Base-by-base conservation (phyloP, 441 rosid species). In the Jatropha podagrica region DNA sequence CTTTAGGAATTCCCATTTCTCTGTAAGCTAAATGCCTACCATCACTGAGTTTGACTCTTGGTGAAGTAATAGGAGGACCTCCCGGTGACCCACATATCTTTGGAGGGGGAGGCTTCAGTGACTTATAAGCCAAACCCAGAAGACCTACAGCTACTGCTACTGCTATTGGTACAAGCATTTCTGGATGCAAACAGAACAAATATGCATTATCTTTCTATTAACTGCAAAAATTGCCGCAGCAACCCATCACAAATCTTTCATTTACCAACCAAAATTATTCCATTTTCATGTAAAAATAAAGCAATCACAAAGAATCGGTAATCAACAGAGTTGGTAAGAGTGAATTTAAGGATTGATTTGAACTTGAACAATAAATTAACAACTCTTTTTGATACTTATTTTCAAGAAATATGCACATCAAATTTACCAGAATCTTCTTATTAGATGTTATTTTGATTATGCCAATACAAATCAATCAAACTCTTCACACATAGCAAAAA, bases 1-100 rank as follows among this genome's bases (percentile, higher is more conserved):
- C 88, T 78, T 80, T 89, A 20, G 87, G 84, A 76, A 91, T 82
- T n/a, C 97, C 97, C 0, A 81, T 60, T 82, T 94, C 97, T 76
- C 85, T 84, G 78, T 91, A 94, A 40, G 97, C 92, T 76, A 94
- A 76, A 84, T 90, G 83, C 82, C 97, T 88, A 41, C 97, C 96
- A 72, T 91, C 95, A 65, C 84, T 75, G 74, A 94, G 92, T 75
- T 83, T 87, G 60, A 94, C 51, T 82, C 96, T 81, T 1, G 92
- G 91, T 40, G 96, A 90, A 56, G 91, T 89, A 61, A 94, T 76
- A 3, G 87, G 90, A 51, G 96, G 93, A 62, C 97, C 96, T 17
- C 81, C 77, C 3, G 87, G 82, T 11, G 85, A 83, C 14, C 97
- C 97, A 71, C 98, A 94, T 64, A 94, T 82, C 78, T 86, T 85